Evolutionary conservation across 2,329 filamentous ascomycete genomes (phyloP).

Genomic region (Colletotrichum lini): DNA sequence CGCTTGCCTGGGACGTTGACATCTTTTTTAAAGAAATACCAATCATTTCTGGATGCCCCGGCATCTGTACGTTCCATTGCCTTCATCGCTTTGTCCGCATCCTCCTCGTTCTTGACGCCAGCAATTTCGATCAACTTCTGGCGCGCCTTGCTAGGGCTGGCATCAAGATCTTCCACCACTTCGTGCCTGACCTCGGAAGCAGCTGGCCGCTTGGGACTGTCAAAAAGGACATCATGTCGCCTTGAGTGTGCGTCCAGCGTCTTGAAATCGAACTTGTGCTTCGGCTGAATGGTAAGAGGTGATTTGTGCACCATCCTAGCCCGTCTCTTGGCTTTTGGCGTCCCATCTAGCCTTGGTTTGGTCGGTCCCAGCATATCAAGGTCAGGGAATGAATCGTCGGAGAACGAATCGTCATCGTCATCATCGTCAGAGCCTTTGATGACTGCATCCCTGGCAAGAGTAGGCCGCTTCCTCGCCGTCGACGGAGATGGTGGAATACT

Average conservation of each 20-base stretch:
- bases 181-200: constrained; percentile 50
- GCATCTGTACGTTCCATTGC: constrained; percentile 66
- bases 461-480: constrained; percentile 41
- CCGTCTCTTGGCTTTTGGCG: constrained; percentile 65
- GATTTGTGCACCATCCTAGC: constrained; percentile 59
- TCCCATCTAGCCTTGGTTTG: constrained; percentile 48
- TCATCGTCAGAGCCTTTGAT: constrained; percentile 82
- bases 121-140: constrained; percentile 43
- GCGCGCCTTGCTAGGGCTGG: constrained; percentile 36
- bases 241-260: constrained; percentile 72
- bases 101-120: constrained; percentile 54
- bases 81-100: constrained; percentile 60
- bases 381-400: constrained; percentile 72
- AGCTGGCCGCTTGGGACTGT: constrained; percentile 64
- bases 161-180: constrained; percentile 44
- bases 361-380: constrained; percentile 49
- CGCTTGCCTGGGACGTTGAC: constrained; percentile 45
- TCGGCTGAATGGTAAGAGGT: constrained; percentile 65
- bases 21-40: constrained; percentile 66
- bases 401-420: constrained; percentile 67
- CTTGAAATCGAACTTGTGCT: constrained; percentile 76
- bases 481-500: constrained; percentile 47
- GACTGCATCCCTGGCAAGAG: constrained; percentile 65
- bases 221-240: constrained; percentile 72
- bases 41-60: constrained; percentile 54